phyloP scores from a whole-genome alignment of 106 monocot genomes.

The Acorus calamus region DNA sequence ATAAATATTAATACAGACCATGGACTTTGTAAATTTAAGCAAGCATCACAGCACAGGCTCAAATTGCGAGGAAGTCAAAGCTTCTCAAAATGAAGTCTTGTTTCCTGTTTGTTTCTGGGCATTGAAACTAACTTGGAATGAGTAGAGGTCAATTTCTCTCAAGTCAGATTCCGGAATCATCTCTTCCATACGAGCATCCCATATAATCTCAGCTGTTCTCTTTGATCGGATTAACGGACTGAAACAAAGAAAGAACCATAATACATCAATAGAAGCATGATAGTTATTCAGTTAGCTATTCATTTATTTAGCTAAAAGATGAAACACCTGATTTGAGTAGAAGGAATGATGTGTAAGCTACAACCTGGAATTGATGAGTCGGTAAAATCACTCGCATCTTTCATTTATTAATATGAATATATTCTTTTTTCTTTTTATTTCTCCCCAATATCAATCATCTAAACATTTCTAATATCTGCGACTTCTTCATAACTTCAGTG shows the following conservation, averaged over 20 bases:
- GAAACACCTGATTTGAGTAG: no score
- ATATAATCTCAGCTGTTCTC: conserved; percentile 88
- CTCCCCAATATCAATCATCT: no score
- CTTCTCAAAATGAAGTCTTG: no score
- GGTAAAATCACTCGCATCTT: no score
- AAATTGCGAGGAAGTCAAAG: not conserved
- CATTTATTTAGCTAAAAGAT: no score
- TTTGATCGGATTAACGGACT: conserved; percentile 80
- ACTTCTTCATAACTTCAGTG: no score
- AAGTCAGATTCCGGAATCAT: conserved; percentile 56
- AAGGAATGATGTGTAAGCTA: no score
- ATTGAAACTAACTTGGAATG: conserved; percentile 60
- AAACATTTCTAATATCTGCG: no score
- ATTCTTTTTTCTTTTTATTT: no score
- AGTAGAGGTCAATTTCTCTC: conserved; percentile 93
- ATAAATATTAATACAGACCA: not conserved
- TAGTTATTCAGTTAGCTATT: no score
- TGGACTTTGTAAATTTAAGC: not conserved
- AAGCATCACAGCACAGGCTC: not conserved
- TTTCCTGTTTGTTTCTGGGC: not conserved
- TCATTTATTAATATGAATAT: no score
- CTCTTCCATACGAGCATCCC: conserved; percentile 50
- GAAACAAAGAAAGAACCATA: conserved; percentile 7
- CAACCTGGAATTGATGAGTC: no score
- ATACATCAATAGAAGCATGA: not conserved